Base-by-base conservation (phyloP, 2,329 filamentous ascomycete species). In the Cercospora zeina region DNA sequence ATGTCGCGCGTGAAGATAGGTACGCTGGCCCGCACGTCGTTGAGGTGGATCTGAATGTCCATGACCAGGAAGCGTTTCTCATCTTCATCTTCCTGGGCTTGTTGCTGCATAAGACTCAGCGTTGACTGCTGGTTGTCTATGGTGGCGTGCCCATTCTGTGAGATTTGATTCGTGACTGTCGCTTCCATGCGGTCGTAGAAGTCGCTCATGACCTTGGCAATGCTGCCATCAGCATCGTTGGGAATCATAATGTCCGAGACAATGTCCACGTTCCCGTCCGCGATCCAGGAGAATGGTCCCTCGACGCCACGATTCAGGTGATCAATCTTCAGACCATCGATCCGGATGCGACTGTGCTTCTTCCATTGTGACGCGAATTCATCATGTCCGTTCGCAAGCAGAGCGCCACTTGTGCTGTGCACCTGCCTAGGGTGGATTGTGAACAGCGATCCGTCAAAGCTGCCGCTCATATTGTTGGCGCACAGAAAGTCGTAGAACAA, bases 401-500 rank as follows among this genome's bases (percentile, higher is more conserved):
- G 83, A 4, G 83, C 83, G 8, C 89, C 87, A 0, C 88, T 87
- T 58, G 89, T 86, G 45, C 90, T 88, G 72, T 97, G 93, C 4
- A 90, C 88, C 76, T 97, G 95, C 16, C 92, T 86, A 4, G 93
- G 95, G 75, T 99, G 95, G 51, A 99, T 96, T 0, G 93, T 97
- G 75, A 99, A 99, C 2, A 99, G 82, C 0, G 95, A 97, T 59
- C 95, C 91, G 72, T 99, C 95, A 69, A 90, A 96, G 0, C 92
- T 95, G 1, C 95, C 95, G 11, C 91, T 96, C 86, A 97, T 96
- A 76, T 95, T 93, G 72, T 91, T 97, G 16, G 95, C 95, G 0
- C 90, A 95, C 30, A 99, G 79, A 69, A 99, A 96, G 75, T 99
- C 95, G 79, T 99, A 99, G 75, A 97, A 97, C 0, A 99, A 82